Base-by-base conservation (phyloP, 257 asterid species). In the Solanum virginianum region DNA sequence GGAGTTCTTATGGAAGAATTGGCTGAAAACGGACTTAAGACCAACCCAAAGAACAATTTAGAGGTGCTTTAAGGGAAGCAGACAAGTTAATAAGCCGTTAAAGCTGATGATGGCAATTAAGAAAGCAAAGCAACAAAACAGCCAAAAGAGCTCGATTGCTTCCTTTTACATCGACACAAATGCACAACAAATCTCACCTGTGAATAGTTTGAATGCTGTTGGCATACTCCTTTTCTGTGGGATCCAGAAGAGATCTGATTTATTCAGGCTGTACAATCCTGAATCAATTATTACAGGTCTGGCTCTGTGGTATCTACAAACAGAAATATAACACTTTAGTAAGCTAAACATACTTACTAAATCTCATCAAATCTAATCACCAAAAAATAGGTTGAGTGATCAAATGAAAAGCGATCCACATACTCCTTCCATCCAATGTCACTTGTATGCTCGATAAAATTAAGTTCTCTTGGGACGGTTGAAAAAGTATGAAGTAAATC, bases 381-480 rank as follows among this genome's bases (percentile, higher is more conserved):
- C 82, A 56, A 83, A 83, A 32, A 26, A 66, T 49, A 66, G 39
- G 15, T 83, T 71, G 47, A n/a, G 32, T 66, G 59, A 83, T 49
- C 80, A 63, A 47, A 24, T 65, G 80, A 83, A 29, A 87, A 83
- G 84, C 26, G 41, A 36, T 77, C 26, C 63, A 79, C 97, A 81
- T 90, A 94, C 98, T 93, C 95, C 77, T 93, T 92, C 95, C 95
- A 94, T 75, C 95, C 95, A 86, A 93, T 90, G 83, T 91, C 91
- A 75, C 97, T 92, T 8, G 98, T 92, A 77, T 94, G 97, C 90
- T 94, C 98, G 59, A 94, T 90, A 62, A 94, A 94, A 88, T 94
- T 94, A 55, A 94, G 88, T 45, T 94, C 94, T 86, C 94, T 90
- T 24, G 97, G 93, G 85, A 94, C 83, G 14, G 83, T 85, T 62